Percentiles rank a stretch among this genome's conserved stretches.
phyloP scores from a whole-genome alignment of 2,329 filamentous ascomycete species.

The Kalaharituber pfeilii region DNA sequence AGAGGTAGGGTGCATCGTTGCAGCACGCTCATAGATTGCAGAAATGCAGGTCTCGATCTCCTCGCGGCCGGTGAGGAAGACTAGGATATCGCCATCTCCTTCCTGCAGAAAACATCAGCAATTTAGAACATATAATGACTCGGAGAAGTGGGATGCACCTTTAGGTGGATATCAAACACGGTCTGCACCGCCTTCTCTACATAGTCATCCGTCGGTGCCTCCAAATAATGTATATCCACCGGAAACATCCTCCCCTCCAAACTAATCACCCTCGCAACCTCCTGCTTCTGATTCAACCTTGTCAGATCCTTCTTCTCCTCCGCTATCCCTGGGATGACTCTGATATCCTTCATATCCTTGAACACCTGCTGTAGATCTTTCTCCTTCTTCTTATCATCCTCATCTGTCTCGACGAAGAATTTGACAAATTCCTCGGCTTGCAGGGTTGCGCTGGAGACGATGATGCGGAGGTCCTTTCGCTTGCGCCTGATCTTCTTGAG shows the following conservation, averaged over 20 bases:
- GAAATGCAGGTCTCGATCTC: slow-evolving; percentile 78
- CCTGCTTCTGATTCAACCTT: slow-evolving; percentile 7
- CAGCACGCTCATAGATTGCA: slow-evolving; percentile 54
- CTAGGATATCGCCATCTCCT: slow-evolving; percentile 64
- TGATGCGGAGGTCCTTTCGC: slow-evolving; percentile 64
- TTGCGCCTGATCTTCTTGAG: slow-evolving; percentile 77
- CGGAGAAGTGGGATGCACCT: slow-evolving; percentile 22
- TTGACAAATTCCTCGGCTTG: slow-evolving; percentile 71
- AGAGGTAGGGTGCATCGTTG: slow-evolving; percentile 41
- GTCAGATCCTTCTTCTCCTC: background rate
- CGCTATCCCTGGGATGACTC: background rate
- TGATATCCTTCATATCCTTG: background rate
- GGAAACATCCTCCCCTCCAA: slow-evolving; percentile 77
- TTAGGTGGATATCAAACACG: slow-evolving; percentile 70
- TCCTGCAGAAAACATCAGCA: slow-evolving; percentile 32
- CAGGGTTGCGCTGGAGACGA: slow-evolving; percentile 84
- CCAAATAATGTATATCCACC: slow-evolving; percentile 69
- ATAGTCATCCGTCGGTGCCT: slow-evolving; percentile 67
- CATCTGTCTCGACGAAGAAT: slow-evolving; percentile 48
- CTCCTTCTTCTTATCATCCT: slow-evolving; percentile 11
- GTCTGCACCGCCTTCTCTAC: slow-evolving; percentile 66
- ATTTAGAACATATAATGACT: background rate
- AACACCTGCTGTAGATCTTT: background rate
- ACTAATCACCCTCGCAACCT: slow-evolving; percentile 46
- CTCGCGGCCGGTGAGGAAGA: slow-evolving; percentile 83